Evolutionary conservation across 2,329 filamentous ascomycete species (phyloP), one percentile per base, ranked within the genome.

Genomic region (Leptoxyphium fumago): DNA sequence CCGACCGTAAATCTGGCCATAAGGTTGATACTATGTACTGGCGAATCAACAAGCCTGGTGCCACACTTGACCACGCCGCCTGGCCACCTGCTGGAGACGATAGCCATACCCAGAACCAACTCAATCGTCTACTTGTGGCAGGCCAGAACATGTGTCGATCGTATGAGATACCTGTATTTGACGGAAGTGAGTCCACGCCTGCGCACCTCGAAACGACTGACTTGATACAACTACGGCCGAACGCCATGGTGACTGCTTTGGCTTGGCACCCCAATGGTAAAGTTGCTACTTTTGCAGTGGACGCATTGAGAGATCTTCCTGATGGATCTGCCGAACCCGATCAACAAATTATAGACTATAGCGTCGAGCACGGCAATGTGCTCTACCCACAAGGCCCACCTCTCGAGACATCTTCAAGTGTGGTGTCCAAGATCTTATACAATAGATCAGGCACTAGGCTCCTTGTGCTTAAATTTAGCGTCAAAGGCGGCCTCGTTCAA

Each of bases 191-290:
- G 2, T 43, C 43, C 17, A 21, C 13, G 14, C 38, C 38, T 11
- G 21, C 14, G 18, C 39, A 45, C 46, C 17, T 46, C 52, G 45
- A 49, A 52, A 40, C 40, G 49, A 42, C 21, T 15, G 13, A 29
- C 40, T 26, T 17, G 38, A 29, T 39, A 14, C 14, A 40, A 5
- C 40, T 61, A 40, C 50, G 52, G 9, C 40, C 49, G 2, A 49
- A 54, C 28, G 53, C 54, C 8, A 46, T 50, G 14, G 52, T 62
- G 13, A 61, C 58, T 8, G 60, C 59, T 21, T 47, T 49, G 8
- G 51, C 57, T n/a, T 63, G 60, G 60, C 58, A 58, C 47, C 59
- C 59, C 5, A 51, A 53, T 21, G 60, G 58, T 5, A 50, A 52
- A 18, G 55, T 53, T 32, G 54, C 52, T 11, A 53, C 52, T 2